Percentiles rank a stretch among this genome's conserved stretches.
phyloP scores from a whole-genome alignment of 1,284 basidiomycete genomes.

The Mixia osmundae region DNA sequence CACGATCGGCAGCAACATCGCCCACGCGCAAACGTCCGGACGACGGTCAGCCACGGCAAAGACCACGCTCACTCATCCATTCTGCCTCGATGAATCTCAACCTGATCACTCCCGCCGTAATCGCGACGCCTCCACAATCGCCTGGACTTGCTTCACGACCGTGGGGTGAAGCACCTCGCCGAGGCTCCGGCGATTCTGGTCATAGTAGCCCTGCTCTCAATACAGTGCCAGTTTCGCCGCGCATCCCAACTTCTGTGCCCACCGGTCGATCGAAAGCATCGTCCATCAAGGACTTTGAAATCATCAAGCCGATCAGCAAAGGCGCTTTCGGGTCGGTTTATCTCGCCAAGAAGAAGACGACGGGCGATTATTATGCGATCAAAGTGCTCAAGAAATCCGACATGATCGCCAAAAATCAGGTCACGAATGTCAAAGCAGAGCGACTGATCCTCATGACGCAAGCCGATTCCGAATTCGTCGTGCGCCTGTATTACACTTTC shows the following conservation, averaged over 20 bases:
- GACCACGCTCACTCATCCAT: not conserved
- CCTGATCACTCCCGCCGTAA: too few relatives aligned
- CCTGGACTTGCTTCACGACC: constrained; percentile 5
- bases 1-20: too few relatives aligned
- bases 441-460: constrained; percentile 99
- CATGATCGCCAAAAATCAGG: constrained; percentile 99
- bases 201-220: constrained; percentile 12
- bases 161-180: constrained; percentile 3
- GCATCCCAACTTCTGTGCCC: constrained; percentile 52
- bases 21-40: too few relatives aligned
- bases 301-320: constrained; percentile 98
- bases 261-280: constrained; percentile 56
- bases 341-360: constrained; percentile 88
- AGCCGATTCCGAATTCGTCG: constrained; percentile 79
- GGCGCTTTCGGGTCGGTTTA: constrained; percentile 98
- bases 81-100: too few relatives aligned
- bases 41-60: too few relatives aligned
- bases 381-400: constrained; percentile 98
- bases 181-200: constrained; percentile 4
- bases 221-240: constrained; percentile 64
- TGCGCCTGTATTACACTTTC: constrained; percentile 28
- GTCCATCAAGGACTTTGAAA: constrained; percentile 95
- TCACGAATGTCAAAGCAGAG: constrained; percentile 98
- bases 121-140: not conserved
- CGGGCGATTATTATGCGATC: constrained; percentile 97